Evolutionary conservation across 2,329 filamentous ascomycete species (phyloP), one percentile per base, ranked within the genome.

Genomic region (Cladosporium sp.): DNA sequence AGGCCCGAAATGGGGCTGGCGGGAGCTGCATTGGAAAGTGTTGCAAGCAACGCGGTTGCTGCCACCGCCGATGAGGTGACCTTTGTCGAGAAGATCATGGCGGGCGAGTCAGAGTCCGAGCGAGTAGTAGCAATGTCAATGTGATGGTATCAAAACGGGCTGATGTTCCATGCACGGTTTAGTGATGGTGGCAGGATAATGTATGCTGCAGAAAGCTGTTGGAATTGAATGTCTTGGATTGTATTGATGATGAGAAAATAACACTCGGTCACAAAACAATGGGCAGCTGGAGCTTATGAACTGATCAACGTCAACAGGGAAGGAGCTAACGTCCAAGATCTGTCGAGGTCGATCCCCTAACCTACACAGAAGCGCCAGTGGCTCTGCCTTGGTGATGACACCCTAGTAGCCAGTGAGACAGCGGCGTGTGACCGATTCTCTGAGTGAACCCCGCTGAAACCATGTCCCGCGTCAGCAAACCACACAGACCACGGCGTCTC

Each of bases 11-110:
- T 39, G 13, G 62, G 35, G 35, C 53, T 45, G 13, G 65, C 52
- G 4, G 67, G 68, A 22, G 60, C 58, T 15, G 62, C 64, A 37
- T 62, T 39, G 56, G 58, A 56, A 24, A 67, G 49, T 28, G 61
- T 60, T 25, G 63, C 61, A 4, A 70, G 60, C 49, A 69, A 47
- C n/a, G 61, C 63, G 22, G 61, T 57, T 39, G 62, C 65, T 36
- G 64, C 61, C 36, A 62, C 63, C 28, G 61, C 61, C 35, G 32
- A 62, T 22, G 17, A 50, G 50, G 54, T 50, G 42, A 49, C 24
- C 45, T 50, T 56, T 39, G 44, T 24, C 17, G 64, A 55, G 40
- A 65, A 57, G 39, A 60, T 58, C 65, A 68, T 68, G 19, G 13
- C 60, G 59, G 49, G 25, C 28, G 32, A 36, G 20, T 32, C 35